phyloP scores from a whole-genome alignment of 2,329 filamentous ascomycete genomes.

The Incumbomyces lentus region DNA sequence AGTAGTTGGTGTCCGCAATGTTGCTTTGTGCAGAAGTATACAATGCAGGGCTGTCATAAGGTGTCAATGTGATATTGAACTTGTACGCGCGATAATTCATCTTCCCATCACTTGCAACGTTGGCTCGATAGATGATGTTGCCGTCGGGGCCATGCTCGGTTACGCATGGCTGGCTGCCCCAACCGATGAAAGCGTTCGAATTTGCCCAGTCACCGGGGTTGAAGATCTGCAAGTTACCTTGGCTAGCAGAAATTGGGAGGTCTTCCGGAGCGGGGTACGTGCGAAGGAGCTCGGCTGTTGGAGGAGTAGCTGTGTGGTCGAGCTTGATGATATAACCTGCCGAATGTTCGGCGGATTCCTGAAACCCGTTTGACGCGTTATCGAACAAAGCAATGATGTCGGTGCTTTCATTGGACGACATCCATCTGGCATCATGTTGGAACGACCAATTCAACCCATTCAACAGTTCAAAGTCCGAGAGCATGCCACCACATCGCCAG shows the following conservation, averaged over 20 bases:
- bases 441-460: conserved; percentile 28
- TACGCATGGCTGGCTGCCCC: conserved; percentile 33
- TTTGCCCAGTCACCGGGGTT: conserved; percentile 19
- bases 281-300: conserved; percentile 40
- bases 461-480: conserved; percentile 22
- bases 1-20: conserved; percentile 15
- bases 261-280: conserved; percentile 49
- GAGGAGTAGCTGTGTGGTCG: conserved; percentile 26
- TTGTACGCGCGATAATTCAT: conserved; percentile 36
- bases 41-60: conserved; percentile 32
- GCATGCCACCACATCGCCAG: conserved; percentile 29
- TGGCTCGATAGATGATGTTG: conserved; percentile 29
- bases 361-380: conserved; percentile 34
- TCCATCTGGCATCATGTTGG: conserved; percentile 33
- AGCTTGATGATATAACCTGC: conserved; percentile 31
- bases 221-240: conserved; percentile 31
- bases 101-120: conserved; percentile 25
- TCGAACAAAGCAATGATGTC: conserved; percentile 31
- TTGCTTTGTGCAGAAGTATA: conserved; percentile 28
- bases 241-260: conserved; percentile 38
- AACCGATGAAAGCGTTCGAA: conserved; percentile 30
- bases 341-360: conserved; percentile 29
- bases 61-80: conserved; percentile 28
- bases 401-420: conserved; percentile 30
- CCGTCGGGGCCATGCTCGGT: conserved; percentile 30